Conservation (phyloP, 768 basidiomycete genomes). For the Lactarius tabidus region DNA sequence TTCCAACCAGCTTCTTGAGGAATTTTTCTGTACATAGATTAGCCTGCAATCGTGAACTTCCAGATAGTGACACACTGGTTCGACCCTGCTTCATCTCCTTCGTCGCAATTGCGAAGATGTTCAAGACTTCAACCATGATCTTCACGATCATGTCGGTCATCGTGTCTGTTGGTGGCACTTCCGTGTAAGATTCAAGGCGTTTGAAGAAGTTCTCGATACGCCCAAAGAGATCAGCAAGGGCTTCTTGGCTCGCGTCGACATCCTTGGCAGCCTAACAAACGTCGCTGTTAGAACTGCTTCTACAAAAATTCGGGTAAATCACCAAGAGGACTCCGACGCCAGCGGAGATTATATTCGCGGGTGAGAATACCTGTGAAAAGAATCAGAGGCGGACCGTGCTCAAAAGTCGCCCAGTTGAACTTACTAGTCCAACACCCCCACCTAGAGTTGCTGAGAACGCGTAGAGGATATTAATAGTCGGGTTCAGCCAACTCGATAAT, state of each 20-base stretch:
- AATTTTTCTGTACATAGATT: background rate
- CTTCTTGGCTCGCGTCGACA: background rate
- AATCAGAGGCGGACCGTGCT: too few relatives aligned
- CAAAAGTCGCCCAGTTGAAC: too few relatives aligned
- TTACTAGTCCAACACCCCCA: too few relatives aligned
- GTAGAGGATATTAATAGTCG: too few relatives aligned
- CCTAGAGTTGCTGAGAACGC: too few relatives aligned
- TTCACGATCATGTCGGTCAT: background rate
- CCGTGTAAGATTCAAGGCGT: background rate
- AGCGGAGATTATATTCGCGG: background rate
- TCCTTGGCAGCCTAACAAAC: background rate
- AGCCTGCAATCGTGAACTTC: background rate
- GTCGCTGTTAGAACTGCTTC: background rate
- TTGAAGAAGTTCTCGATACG: background rate
- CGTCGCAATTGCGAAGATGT: background rate
- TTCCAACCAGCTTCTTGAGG: background rate
- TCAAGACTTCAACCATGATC: background rate
- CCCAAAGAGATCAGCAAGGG: background rate
- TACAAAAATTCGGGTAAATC: background rate
- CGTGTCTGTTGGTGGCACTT: background rate
- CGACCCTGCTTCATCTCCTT: background rate
- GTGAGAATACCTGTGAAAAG: background rate
- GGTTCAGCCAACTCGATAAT: too few relatives aligned
- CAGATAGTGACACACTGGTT: background rate
- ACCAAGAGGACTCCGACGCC: background rate